These are phyloP conservation scores for Penicillium antarcticum DNA, from an alignment of 495 filamentous ascomycete species.

Conservation along the genomic window DNA sequence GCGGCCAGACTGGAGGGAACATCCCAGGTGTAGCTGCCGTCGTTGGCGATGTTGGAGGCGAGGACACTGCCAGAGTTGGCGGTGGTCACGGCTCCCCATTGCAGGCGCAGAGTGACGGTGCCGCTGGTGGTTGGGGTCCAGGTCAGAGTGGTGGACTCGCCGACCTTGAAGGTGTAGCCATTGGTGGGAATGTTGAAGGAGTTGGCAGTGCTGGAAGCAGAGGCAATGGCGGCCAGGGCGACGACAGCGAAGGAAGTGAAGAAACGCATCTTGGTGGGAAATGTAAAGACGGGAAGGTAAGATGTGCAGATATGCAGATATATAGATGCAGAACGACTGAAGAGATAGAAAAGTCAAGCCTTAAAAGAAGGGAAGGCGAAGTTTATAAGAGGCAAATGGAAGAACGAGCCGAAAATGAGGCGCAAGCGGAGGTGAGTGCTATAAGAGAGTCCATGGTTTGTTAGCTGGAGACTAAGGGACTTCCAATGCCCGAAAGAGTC, in stretches of 20 bases:
- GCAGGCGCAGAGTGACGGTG: constrained; percentile 52
- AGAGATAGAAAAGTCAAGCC: constrained; percentile 10
- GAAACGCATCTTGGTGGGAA: constrained; percentile 41
- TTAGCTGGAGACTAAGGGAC: not conserved
- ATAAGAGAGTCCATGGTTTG: not conserved
- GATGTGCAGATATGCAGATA: not conserved
- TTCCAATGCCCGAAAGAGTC: not conserved
- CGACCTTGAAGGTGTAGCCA: constrained; percentile 48
- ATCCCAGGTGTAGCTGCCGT: constrained; percentile 56
- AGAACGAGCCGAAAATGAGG: not conserved
- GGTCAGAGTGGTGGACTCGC: constrained; percentile 46
- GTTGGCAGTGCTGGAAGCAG: constrained; percentile 39
- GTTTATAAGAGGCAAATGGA: constrained; percentile 5
- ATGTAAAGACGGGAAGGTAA: constrained; percentile 6
- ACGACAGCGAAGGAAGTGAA: constrained; percentile 35
- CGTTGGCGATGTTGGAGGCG: constrained; percentile 51
- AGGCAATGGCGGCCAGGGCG: constrained; percentile 37
- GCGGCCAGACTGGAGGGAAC: constrained; percentile 38
- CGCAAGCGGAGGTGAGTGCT: not conserved
- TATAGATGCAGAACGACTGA: constrained; percentile 2
- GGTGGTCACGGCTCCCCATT: constrained; percentile 45
- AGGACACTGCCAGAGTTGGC: constrained; percentile 44
- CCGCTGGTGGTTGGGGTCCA: constrained; percentile 54
- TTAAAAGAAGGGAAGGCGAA: constrained; percentile 6
- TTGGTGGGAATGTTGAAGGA: constrained; percentile 50